Percentiles rank a stretch among this genome's conserved stretches.
These are phyloP conservation scores for Talaromyces sp. DNA, from an alignment of 2,329 filamentous ascomycete species.

Conservation along the genomic window DNA sequence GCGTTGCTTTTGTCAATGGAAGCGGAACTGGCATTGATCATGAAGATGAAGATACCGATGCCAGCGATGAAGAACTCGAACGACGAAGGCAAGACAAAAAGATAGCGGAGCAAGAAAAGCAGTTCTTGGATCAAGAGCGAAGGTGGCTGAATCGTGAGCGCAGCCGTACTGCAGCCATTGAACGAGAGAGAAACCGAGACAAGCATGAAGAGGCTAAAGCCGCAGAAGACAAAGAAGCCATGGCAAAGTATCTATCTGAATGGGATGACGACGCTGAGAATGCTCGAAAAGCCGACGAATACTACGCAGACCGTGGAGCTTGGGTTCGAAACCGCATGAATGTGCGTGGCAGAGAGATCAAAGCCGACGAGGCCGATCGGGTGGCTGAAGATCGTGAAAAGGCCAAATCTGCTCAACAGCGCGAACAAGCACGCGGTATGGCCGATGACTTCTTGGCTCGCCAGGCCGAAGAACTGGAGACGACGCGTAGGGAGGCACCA, in stretches of 20 bases:
- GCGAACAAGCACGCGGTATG: conserved; percentile 74
- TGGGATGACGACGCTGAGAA: conserved; percentile 90
- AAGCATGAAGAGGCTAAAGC: conserved; percentile 65
- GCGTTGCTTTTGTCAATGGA: conserved; percentile 78
- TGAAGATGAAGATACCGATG: conserved; percentile 83
- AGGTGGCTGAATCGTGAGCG: conserved; percentile 88
- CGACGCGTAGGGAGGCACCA: conserved; percentile 35
- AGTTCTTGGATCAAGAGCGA: conserved; percentile 78
- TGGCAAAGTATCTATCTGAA: conserved; percentile 66
- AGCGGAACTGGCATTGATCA: conserved; percentile 57
- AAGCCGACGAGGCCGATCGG: conserved; percentile 77
- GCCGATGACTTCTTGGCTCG: conserved; percentile 86
- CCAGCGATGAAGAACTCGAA: conserved; percentile 81
- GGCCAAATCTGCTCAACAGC: conserved; percentile 63
- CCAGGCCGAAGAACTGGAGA: conserved; percentile 70
- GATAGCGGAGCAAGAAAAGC: conserved; percentile 70
- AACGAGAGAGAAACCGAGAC: conserved; percentile 78
- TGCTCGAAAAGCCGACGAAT: conserved; percentile 65
- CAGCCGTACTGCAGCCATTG: conserved; percentile 74
- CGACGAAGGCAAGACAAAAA: conserved; percentile 65
- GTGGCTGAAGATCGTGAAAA: conserved; percentile 70
- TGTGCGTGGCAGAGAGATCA: conserved; percentile 68
- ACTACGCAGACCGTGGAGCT: conserved; percentile 78
- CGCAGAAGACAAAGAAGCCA: conserved; percentile 60
- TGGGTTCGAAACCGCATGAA: conserved; percentile 78